Evolutionary conservation across 352 stramenopile species (phyloP).

Genomic region (Aphanomyces euteiches): DNA sequence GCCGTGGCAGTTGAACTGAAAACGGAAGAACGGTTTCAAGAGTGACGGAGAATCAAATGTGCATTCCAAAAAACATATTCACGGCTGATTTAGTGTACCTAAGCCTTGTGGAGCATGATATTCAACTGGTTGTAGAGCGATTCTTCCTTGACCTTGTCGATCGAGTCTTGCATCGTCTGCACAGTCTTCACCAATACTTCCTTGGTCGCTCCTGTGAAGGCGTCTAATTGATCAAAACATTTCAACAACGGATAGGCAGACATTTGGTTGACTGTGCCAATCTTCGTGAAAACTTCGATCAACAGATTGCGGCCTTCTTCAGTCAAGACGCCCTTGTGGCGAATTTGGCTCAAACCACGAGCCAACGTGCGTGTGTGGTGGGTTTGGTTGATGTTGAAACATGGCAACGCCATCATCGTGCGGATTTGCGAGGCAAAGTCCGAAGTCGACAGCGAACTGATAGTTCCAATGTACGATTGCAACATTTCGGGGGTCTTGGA

Average conservation of each 20-base stretch:
- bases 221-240: slow-evolving; percentile 73
- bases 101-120: slow-evolving; percentile 82
- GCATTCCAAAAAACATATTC: not conserved
- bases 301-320: slow-evolving; percentile 73
- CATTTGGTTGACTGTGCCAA: slow-evolving; percentile 85
- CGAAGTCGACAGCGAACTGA: slow-evolving; percentile 58
- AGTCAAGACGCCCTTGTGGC: slow-evolving; percentile 66
- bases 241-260: slow-evolving; percentile 73
- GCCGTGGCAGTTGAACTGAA: not conserved
- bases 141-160: slow-evolving; percentile 78
- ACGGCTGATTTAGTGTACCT: slow-evolving; percentile 21
- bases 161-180: slow-evolving; percentile 66
- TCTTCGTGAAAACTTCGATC: slow-evolving; percentile 65
- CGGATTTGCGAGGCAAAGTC: slow-evolving; percentile 72
- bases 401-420: slow-evolving; percentile 55
- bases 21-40: slow-evolving; percentile 1
- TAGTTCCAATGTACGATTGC: slow-evolving; percentile 74
- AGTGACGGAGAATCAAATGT: not conserved
- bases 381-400: slow-evolving; percentile 72
- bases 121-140: slow-evolving; percentile 83
- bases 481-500: slow-evolving; percentile 65
- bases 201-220: slow-evolving; percentile 62
- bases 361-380: slow-evolving; percentile 65
- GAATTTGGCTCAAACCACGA: slow-evolving; percentile 64
- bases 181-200: slow-evolving; percentile 49